Percentiles rank a stretch among this genome's conserved stretches.
These are phyloP conservation scores for Boletus rubescentipes DNA, from an alignment of 768 basidiomycete genomes.

Conservation along the genomic window DNA sequence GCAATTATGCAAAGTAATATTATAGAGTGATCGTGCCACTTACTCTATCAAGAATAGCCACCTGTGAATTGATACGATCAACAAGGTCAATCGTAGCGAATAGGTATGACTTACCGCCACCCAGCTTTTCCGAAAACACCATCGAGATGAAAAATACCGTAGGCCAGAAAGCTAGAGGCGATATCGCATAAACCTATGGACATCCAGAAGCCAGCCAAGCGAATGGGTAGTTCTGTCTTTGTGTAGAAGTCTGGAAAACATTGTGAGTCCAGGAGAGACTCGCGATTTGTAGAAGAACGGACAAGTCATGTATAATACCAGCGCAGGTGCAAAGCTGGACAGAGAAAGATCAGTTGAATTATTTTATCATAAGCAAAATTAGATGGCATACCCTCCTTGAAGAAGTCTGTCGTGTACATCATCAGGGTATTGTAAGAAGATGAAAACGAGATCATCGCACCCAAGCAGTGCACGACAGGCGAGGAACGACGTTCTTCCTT, in stretches of 20 bases:
- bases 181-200: constrained; percentile 57
- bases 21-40: not conserved
- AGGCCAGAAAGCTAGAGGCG: constrained; percentile 60
- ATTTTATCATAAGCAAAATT: too few relatives aligned
- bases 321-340: constrained; percentile 52
- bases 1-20: not conserved
- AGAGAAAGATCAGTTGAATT: not conserved
- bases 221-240: constrained; percentile 46
- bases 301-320: constrained; percentile 59
- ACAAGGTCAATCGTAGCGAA: not conserved
- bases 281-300: constrained; percentile 14
- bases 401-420: not conserved
- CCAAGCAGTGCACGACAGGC: constrained; percentile 1
- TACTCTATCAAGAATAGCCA: constrained; percentile 40
- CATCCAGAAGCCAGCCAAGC: constrained; percentile 69
- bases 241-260: constrained; percentile 45
- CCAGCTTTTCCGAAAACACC: constrained; percentile 7
- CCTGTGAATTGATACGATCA: constrained; percentile 13
- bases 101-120: constrained; percentile 18
- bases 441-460: not conserved
- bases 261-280: too few relatives aligned
- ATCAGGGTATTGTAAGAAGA: not conserved
- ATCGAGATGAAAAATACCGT: constrained; percentile 45
- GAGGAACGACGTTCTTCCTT: constrained; percentile 49
- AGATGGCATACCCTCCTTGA: too few relatives aligned